Conservation (phyloP, 345 rosid genomes). For the Alliaria petiolata region DNA sequence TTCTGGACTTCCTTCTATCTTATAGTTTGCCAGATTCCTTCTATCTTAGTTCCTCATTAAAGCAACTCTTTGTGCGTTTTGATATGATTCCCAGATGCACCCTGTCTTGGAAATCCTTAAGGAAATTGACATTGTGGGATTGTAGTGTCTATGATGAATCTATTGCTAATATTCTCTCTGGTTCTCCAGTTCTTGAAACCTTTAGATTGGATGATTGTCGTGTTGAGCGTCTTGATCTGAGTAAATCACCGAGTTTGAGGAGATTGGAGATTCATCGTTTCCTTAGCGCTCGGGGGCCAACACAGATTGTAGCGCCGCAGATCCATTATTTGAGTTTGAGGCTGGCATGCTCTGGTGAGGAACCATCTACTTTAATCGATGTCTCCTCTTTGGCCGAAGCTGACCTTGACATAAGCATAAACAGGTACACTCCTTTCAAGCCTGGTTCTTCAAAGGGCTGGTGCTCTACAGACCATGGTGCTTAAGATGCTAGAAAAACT, state of each 20-base stretch:
- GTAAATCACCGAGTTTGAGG: not conserved
- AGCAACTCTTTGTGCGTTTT: not conserved
- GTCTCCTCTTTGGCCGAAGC: slow-evolving; percentile 6
- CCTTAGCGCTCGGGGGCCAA: not conserved
- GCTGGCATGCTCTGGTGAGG: no score
- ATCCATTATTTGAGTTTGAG: not conserved
- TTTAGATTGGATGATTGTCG: not conserved
- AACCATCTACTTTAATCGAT: not conserved
- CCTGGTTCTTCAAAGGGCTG: no score
- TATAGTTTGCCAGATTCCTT: not conserved
- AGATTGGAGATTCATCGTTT: not conserved
- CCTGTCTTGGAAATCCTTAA: not conserved
- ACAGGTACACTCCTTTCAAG: no score
- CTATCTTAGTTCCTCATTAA: not conserved
- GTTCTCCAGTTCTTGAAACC: not conserved
- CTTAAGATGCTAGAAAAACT: not conserved
- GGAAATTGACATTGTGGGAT: not conserved
- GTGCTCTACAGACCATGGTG: not conserved
- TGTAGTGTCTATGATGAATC: not conserved
- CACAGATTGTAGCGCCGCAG: slow-evolving; percentile 1
- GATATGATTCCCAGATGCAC: not conserved
- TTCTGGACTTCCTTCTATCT: no score
- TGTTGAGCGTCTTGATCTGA: not conserved
- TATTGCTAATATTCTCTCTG: not conserved
- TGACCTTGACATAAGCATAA: not conserved